Evolutionary conservation across 2,329 filamentous ascomycete species (phyloP).

Genomic region (Claviceps citrina): DNA sequence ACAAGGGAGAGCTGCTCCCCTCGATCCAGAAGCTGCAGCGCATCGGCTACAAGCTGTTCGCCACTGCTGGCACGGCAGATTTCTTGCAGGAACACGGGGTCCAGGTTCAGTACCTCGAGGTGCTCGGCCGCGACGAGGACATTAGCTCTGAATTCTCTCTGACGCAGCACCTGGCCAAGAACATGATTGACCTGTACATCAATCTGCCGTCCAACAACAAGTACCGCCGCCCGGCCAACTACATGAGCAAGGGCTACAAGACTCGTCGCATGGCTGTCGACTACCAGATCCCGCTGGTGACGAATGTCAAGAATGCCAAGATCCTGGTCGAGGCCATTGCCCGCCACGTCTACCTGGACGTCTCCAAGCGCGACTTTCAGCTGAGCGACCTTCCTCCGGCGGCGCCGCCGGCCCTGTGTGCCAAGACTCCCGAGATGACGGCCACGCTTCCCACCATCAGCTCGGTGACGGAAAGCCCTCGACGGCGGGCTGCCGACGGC

Average conservation of each 20-base stretch:
- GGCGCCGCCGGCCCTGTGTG: slow-evolving; percentile 53
- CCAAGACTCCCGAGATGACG: slow-evolving; percentile 44
- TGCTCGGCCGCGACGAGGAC: slow-evolving; percentile 63
- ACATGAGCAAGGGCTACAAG: slow-evolving; percentile 95
- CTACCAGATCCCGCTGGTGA: slow-evolving; percentile 89
- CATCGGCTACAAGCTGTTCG: slow-evolving; percentile 89
- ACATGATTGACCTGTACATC: slow-evolving; percentile 97
- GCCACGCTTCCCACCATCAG: slow-evolving; percentile 26
- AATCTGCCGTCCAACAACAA: slow-evolving; percentile 98
- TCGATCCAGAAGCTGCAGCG: slow-evolving; percentile 80
- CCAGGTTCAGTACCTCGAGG: slow-evolving; percentile 83
- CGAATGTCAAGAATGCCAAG: slow-evolving; percentile 98
- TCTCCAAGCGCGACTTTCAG: slow-evolving; percentile 77
- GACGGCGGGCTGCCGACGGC: slow-evolving; percentile 17
- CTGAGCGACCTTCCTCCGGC: slow-evolving; percentile 64
- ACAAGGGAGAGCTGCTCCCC: slow-evolving; percentile 93
- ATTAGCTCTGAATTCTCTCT: slow-evolving; percentile 94
- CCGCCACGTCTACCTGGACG: slow-evolving; percentile 70
- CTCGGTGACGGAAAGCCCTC: slow-evolving; percentile 21
- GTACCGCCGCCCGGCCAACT: slow-evolving; percentile 90
- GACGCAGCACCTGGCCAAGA: slow-evolving; percentile 91
- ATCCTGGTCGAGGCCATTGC: slow-evolving; percentile 88
- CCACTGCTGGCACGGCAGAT: slow-evolving; percentile 89
- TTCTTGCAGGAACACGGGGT: slow-evolving; percentile 89
- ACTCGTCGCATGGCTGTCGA: slow-evolving; percentile 97